Percentiles rank a stretch among this genome's conserved stretches.
phyloP scores from a whole-genome alignment of 2,329 filamentous ascomycete genomes.

The Berkeleyomyces basicola region DNA sequence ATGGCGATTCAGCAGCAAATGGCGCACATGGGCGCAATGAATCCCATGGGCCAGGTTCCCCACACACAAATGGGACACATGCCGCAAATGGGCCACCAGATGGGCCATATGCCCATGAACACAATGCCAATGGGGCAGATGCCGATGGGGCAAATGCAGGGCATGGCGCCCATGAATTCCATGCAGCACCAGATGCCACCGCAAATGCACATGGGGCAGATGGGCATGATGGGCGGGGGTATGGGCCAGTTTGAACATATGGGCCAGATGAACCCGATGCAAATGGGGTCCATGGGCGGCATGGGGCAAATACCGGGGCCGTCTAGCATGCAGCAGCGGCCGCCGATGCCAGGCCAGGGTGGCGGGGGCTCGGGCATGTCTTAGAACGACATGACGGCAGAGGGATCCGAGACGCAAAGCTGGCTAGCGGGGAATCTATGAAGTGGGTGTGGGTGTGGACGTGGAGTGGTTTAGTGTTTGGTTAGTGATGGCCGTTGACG shows the following conservation, averaged over 20 bases:
- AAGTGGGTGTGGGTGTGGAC: background rate
- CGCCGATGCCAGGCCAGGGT: constrained; percentile 11
- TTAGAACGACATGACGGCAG: constrained; percentile 11
- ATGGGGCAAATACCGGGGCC: constrained; percentile 11
- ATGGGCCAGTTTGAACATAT: constrained; percentile 12
- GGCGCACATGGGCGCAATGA: constrained; percentile 9
- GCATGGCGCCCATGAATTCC: constrained; percentile 7
- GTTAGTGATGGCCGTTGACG: background rate
- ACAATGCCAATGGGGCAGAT: constrained; percentile 12
- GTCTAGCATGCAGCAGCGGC: constrained; percentile 8
- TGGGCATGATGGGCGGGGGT: constrained; percentile 12
- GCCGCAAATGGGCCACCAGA: constrained; percentile 10
- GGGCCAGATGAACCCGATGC: constrained; percentile 10
- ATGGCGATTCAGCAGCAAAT: constrained; percentile 13
- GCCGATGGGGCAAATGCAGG: constrained; percentile 7
- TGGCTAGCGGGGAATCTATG: background rate
- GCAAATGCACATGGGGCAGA: constrained; percentile 11
- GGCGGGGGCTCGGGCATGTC: constrained; percentile 10
- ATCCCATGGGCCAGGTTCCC: constrained; percentile 10
- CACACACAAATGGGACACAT: constrained; percentile 10
- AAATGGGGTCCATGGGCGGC: constrained; percentile 10
- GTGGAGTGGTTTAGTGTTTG: background rate
- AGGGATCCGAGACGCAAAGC: background rate
- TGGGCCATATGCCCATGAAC: constrained; percentile 13
- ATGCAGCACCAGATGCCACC: constrained; percentile 12